These are phyloP conservation scores for Cutaneotrichosporon sp. DNA, from an alignment of 1,284 basidiomycete species.

Conservation along the genomic window DNA sequence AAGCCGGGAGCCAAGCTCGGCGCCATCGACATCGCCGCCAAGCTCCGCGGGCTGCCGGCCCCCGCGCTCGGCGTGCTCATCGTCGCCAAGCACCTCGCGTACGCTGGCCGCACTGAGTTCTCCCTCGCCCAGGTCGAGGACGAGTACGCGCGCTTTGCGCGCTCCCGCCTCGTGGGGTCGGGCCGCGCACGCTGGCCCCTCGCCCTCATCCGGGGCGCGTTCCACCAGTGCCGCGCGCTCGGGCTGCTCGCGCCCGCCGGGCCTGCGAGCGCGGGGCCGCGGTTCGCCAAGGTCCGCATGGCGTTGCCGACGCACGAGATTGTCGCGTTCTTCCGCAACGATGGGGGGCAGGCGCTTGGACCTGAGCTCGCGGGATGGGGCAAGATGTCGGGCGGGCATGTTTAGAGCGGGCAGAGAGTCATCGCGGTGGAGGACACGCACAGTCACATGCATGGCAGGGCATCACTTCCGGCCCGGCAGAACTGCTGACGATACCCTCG, in stretches of 20 bases:
- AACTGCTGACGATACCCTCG: no score
- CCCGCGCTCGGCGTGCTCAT: constrained; percentile 50
- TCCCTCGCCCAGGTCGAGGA: constrained; percentile 52
- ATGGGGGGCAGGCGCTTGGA: constrained; percentile 43
- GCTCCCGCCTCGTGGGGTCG: constrained; percentile 51
- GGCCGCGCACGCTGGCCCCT: constrained; percentile 50
- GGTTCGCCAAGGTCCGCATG: constrained; percentile 48
- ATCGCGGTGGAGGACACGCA: no score
- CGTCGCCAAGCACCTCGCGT: constrained; percentile 66
- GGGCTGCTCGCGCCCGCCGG: constrained; percentile 45
- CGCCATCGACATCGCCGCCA: constrained; percentile 10
- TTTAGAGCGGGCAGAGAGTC: constrained; percentile 25
- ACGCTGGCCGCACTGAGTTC: constrained; percentile 66
- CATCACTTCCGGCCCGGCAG: no score
- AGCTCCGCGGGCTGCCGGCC: constrained; percentile 43
- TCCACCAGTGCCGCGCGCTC: constrained; percentile 40
- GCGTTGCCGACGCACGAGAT: constrained; percentile 49
- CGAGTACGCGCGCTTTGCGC: constrained; percentile 52
- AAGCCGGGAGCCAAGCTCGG: not conserved
- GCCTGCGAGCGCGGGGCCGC: constrained; percentile 31
- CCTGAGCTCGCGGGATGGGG: constrained; percentile 52
- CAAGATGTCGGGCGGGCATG: constrained; percentile 49
- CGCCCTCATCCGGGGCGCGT: constrained; percentile 46
- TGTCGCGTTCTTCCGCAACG: constrained; percentile 50
- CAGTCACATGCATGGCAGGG: no score